These are phyloP conservation scores for Bruguiera sexangula DNA, from an alignment of 345 rosid species.

Conservation along the genomic window DNA sequence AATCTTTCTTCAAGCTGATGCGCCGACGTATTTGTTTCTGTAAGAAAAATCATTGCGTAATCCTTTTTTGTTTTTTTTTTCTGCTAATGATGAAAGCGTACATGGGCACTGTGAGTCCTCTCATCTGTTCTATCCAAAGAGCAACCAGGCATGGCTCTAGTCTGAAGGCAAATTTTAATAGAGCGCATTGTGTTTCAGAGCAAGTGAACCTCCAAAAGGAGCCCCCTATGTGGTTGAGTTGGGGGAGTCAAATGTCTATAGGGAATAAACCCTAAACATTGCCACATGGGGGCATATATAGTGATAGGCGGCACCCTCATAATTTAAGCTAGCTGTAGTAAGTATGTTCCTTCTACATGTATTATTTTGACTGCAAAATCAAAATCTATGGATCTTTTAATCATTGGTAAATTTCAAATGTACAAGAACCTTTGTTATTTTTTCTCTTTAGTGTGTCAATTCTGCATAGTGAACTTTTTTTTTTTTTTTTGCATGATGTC, in stretches of 20 bases:
- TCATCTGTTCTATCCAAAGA: not conserved
- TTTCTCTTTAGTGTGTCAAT: too few species aligned
- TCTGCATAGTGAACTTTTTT: too few species aligned
- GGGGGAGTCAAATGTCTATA: not conserved
- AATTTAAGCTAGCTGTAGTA: too few species aligned
- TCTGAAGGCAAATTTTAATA: not conserved
- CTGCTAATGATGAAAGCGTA: not conserved
- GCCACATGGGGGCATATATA: too few species aligned
- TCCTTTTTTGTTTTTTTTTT: not conserved
- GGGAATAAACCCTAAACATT: not conserved
- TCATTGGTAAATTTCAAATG: too few species aligned
- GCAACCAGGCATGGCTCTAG: constrained; percentile 15
- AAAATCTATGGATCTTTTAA: too few species aligned
- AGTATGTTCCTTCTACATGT: too few species aligned
- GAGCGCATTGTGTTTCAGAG: not conserved
- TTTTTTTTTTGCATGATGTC: too few species aligned
- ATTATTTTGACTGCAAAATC: too few species aligned
- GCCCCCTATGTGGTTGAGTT: not conserved
- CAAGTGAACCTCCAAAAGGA: not conserved
- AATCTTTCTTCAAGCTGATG: not conserved
- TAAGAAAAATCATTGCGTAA: not conserved
- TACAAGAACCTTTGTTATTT: too few species aligned
- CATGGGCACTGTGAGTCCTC: too few species aligned
- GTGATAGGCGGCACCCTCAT: too few species aligned
- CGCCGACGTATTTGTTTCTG: constrained; percentile 1